Conservation (phyloP, 2,329 filamentous ascomycete species). For the Diplodia seriata region DNA sequence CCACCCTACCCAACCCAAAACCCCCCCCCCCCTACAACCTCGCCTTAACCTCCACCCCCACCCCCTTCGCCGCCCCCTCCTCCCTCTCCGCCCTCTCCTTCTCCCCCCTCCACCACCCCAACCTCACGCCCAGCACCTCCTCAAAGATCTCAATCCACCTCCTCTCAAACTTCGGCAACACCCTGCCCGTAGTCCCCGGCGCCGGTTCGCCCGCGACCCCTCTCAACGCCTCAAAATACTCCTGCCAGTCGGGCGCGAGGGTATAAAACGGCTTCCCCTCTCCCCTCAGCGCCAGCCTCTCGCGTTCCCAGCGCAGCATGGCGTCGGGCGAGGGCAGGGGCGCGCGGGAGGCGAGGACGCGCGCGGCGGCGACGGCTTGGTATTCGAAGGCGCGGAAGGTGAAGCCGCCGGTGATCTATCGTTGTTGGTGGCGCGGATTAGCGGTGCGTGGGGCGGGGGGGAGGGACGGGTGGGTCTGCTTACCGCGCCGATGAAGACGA, state of each 20-base stretch:
- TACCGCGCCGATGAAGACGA: neutral
- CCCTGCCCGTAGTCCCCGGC: slow-evolving; percentile 17
- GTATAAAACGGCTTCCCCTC: slow-evolving; percentile 34
- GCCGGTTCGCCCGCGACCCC: slow-evolving; percentile 33
- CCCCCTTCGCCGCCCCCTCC: neutral
- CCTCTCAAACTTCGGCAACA: neutral
- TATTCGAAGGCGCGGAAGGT: slow-evolving; percentile 36
- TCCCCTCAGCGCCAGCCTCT: slow-evolving; percentile 30
- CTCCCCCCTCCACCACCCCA: slow-evolving; percentile 14
- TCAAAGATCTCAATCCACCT: neutral
- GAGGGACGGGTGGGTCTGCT: no score
- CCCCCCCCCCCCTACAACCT: neutral
- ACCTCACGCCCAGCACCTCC: neutral
- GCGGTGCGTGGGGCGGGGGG: no score
- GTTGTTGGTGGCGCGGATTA: no score
- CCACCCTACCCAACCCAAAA: no score
- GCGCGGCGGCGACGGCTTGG: slow-evolving; percentile 36
- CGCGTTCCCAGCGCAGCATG: slow-evolving; percentile 33
- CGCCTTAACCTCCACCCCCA: neutral
- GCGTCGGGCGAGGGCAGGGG: slow-evolving; percentile 30
- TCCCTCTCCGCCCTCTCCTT: neutral
- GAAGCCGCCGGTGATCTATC: slow-evolving; percentile 32
- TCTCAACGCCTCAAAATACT: slow-evolving; percentile 34
- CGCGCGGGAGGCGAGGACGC: slow-evolving; percentile 33
- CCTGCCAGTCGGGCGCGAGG: slow-evolving; percentile 35